A percentile compares a stretch with the other conserved stretches of the same genome.
These are phyloP conservation scores for Gentiana macrophylla DNA, from an alignment of 257 asterid species.

Conservation along the genomic window DNA sequence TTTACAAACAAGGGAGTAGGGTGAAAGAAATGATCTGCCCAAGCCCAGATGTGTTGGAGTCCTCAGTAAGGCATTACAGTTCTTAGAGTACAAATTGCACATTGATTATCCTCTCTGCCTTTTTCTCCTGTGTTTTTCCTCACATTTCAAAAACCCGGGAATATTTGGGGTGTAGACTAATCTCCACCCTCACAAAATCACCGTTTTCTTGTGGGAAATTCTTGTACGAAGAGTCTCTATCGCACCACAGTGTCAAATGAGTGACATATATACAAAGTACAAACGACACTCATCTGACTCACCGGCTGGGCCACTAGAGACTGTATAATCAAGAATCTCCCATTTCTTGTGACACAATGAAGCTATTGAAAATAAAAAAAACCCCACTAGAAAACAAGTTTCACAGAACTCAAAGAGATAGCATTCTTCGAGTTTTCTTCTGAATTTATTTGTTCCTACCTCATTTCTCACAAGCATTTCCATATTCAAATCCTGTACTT, in stretches of 20 bases:
- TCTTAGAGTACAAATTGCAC: conserved; percentile 16
- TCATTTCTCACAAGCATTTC: conserved; percentile 14
- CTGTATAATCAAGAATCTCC: conserved; percentile 5
- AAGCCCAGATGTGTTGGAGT: conserved; percentile 66
- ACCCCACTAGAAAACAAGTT: conserved; percentile 41
- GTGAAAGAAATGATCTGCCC: conserved; percentile 84
- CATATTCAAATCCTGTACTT: conserved; percentile 14
- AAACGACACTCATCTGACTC: too few relatives aligned
- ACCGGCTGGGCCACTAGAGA: too few relatives aligned
- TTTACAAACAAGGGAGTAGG: conserved; percentile 48
- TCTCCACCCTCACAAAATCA: conserved; percentile 9
- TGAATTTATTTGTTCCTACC: conserved; percentile 60
- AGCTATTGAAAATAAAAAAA: conserved; percentile 26
- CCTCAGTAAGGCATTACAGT: conserved; percentile 76
- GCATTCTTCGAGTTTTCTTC: conserved; percentile 29
- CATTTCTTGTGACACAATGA: conserved; percentile 33
- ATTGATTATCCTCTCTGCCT: conserved; percentile 12
- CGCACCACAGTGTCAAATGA: too few relatives aligned
- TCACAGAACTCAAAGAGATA: conserved; percentile 29
- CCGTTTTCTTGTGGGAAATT: too few relatives aligned
- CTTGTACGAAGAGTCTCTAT: too few relatives aligned
- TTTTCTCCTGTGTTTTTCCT: conserved; percentile 11
- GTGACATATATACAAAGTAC: too few relatives aligned
- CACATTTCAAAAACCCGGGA: conserved; percentile 17
- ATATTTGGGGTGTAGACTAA: conserved; percentile 1